Conservation (phyloP, 2,329 filamentous ascomycete genomes). For the Fusarium sp. region DNA sequence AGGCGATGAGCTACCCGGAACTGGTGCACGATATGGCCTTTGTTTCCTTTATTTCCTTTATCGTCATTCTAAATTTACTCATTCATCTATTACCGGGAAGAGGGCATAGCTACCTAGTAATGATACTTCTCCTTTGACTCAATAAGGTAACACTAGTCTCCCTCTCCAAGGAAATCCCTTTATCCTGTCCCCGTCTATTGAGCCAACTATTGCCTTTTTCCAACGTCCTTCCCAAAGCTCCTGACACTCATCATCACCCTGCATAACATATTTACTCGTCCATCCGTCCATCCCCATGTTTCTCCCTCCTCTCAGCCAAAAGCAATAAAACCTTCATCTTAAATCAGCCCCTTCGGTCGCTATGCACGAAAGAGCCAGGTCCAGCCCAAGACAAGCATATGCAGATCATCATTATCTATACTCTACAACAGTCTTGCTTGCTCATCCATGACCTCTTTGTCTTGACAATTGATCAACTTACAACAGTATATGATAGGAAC, state of each 20-base stretch:
- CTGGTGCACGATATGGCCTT: neutral
- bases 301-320: slow-evolving; percentile 20
- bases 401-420: slow-evolving; percentile 22
- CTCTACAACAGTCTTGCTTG: neutral
- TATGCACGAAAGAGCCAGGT: slow-evolving; percentile 29
- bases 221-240: neutral
- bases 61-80: neutral
- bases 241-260: slow-evolving; percentile 16
- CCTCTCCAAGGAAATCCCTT: slow-evolving; percentile 9
- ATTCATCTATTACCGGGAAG: neutral
- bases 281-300: slow-evolving; percentile 11
- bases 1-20: neutral
- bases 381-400: slow-evolving; percentile 24
- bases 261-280: neutral
- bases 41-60: neutral
- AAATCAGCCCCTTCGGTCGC: slow-evolving; percentile 16
- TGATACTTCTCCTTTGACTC: slow-evolving; percentile 6
- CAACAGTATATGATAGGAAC: slow-evolving; percentile 10
- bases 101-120: neutral
- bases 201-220: slow-evolving; percentile 12
- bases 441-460: neutral
- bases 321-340: slow-evolving; percentile 35
- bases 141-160: slow-evolving; percentile 2
- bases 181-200: slow-evolving; percentile 1
- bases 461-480: neutral